Percentiles rank a stretch among this genome's conserved stretches.
phyloP scores from a whole-genome alignment of 352 stramenopile species.

The Globisporangium megalacanthum region DNA sequence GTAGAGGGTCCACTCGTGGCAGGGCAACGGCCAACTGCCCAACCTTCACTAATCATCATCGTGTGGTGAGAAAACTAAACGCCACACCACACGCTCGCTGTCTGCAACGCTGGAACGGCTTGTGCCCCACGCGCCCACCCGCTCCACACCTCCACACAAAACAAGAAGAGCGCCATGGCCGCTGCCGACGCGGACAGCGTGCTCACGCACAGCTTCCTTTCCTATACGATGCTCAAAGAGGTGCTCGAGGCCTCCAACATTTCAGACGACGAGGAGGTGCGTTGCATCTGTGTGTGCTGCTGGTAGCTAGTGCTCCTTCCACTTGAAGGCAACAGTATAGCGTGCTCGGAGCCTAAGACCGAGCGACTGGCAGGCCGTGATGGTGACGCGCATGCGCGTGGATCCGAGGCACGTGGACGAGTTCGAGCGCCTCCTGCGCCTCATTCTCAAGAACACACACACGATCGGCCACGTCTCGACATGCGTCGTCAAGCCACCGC shows the following conservation, averaged over 20 bases:
- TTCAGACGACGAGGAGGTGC: conserved; percentile 71
- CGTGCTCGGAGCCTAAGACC: too few species aligned
- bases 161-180: neutral
- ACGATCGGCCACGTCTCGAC: conserved; percentile 76
- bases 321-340: neutral
- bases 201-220: conserved; percentile 58
- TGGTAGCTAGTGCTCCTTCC: neutral
- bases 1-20: too few species aligned
- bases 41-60: too few species aligned
- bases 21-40: too few species aligned
- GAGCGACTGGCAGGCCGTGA: conserved; percentile 39
- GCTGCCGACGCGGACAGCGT: conserved; percentile 1
- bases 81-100: too few species aligned
- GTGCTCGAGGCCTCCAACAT: conserved; percentile 74
- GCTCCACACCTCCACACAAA: too few species aligned
- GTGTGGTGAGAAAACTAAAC: too few species aligned
- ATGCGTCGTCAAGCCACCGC: conserved; percentile 70
- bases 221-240: conserved; percentile 72
- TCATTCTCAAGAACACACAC: conserved; percentile 82
- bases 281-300: neutral
- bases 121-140: neutral
- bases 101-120: too few species aligned
- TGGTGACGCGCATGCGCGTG: conserved; percentile 81
- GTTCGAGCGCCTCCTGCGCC: conserved; percentile 67
- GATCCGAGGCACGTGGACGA: conserved; percentile 68